phyloP scores from a whole-genome alignment of 2,329 filamentous ascomycete genomes.

The Clonostachys rhizophaga region DNA sequence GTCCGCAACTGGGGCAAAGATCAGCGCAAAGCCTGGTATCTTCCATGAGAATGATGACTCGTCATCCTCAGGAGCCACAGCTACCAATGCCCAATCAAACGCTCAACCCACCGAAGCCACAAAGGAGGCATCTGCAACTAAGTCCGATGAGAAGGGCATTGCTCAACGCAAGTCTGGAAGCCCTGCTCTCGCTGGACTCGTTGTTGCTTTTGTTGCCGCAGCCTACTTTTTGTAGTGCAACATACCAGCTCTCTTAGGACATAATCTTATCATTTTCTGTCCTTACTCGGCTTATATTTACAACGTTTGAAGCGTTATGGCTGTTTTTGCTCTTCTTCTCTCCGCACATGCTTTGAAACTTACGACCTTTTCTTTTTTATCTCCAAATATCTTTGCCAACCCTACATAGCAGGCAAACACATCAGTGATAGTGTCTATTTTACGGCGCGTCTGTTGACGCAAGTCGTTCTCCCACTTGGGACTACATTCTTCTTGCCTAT shows the following conservation, averaged over 20 bases:
- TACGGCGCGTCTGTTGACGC: too few species aligned
- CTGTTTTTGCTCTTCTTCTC: background rate
- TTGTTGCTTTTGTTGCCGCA: conserved; percentile 51
- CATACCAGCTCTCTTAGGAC: too few species aligned
- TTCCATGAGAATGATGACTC: conserved; percentile 47
- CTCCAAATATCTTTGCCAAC: background rate
- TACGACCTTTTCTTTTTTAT: background rate
- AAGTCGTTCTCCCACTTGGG: too few species aligned
- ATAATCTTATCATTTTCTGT: too few species aligned
- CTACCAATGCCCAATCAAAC: conserved; percentile 11
- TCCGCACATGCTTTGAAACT: background rate
- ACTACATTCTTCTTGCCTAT: too few species aligned
- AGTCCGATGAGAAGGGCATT: conserved; percentile 36
- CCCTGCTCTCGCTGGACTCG: conserved; percentile 45
- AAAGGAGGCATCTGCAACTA: conserved; percentile 20
- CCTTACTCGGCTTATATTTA: background rate
- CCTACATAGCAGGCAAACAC: too few species aligned
- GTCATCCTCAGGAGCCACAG: background rate
- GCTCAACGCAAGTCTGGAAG: conserved; percentile 41
- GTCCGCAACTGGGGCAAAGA: conserved; percentile 2
- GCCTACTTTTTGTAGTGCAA: conserved; percentile 36
- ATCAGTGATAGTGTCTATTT: too few species aligned
- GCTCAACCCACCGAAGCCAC: conserved; percentile 14
- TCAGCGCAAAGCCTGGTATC: conserved; percentile 31
- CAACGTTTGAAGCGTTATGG: background rate